These are phyloP conservation scores for Scedosporium minutisporum DNA, from an alignment of 2,329 filamentous ascomycete species.

Conservation along the genomic window DNA sequence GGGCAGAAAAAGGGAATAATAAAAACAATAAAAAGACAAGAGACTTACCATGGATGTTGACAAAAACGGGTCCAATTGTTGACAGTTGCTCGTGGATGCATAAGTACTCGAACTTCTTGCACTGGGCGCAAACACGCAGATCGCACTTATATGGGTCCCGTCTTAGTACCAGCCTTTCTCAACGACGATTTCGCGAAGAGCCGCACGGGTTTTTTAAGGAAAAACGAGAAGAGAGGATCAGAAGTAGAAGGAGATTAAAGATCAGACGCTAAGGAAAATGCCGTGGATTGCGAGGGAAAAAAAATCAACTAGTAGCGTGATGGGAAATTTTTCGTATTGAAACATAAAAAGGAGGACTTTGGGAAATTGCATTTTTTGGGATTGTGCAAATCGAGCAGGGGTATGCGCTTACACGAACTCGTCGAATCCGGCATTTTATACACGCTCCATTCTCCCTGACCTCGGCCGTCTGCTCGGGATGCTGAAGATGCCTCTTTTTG, in stretches of 20 bases:
- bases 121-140: slow-evolving; percentile 14
- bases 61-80: slow-evolving; percentile 6
- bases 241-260: neutral
- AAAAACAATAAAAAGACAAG: neutral
- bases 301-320: neutral
- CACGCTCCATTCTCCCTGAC: slow-evolving; percentile 7
- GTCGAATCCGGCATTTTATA: slow-evolving; percentile 7
- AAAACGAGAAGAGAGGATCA: neutral
- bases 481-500: slow-evolving; percentile 5
- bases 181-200: neutral
- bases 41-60: slow-evolving; percentile 6
- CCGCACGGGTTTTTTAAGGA: neutral
- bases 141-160: slow-evolving; percentile 2
- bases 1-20: neutral
- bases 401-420: slow-evolving; percentile 7
- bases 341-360: neutral
- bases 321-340: neutral
- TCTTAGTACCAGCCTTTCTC: neutral
- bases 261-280: neutral
- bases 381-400: neutral
- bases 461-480: slow-evolving; percentile 5
- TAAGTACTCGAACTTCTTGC: slow-evolving; percentile 14
- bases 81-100: slow-evolving; percentile 13
- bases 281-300: neutral
- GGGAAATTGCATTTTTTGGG: neutral